phyloP scores from a whole-genome alignment of 2,329 filamentous ascomycete species.

The Myriosclerotinia duriaeana region DNA sequence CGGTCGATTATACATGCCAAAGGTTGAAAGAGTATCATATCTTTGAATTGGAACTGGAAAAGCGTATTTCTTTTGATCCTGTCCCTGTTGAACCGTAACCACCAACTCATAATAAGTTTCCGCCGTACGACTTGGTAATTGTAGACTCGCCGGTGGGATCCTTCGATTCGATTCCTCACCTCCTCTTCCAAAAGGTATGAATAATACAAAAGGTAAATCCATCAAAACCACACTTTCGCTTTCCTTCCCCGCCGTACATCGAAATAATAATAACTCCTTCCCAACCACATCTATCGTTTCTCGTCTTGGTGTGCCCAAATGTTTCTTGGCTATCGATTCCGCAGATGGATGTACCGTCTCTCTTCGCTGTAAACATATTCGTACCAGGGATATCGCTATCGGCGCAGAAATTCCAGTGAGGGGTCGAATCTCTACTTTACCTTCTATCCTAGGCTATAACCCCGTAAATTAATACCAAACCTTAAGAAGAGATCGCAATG shows the following conservation, averaged over 20 bases:
- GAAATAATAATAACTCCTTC: constrained; percentile 90
- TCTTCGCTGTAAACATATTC: constrained; percentile 87
- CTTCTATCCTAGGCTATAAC: constrained; percentile 88
- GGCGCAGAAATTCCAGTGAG: constrained; percentile 82
- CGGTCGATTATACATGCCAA: constrained; percentile 98
- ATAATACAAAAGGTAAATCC: constrained; percentile 96
- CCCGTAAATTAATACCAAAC: constrained; percentile 14
- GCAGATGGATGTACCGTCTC: constrained; percentile 96
- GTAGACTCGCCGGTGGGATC: constrained; percentile 88
- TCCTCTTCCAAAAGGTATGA: constrained; percentile 91
- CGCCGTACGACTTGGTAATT: constrained; percentile 87
- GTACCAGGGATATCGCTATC: constrained; percentile 87
- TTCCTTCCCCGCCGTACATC: constrained; percentile 79
- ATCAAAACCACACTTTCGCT: constrained; percentile 88
- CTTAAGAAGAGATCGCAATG: constrained; percentile 26
- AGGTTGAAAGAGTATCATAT: constrained; percentile 96
- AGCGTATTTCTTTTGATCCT: constrained; percentile 83
- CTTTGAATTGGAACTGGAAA: constrained; percentile 89
- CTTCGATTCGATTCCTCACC: constrained; percentile 86
- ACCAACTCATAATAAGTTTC: constrained; percentile 97
- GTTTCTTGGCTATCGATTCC: constrained; percentile 89
- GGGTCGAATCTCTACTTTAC: constrained; percentile 94
- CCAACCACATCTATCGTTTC: constrained; percentile 91
- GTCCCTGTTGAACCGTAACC: constrained; percentile 90
- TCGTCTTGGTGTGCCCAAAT: constrained; percentile 83